Conservation (phyloP, 2,329 filamentous ascomycete genomes). For the Penicillium olsonii region DNA sequence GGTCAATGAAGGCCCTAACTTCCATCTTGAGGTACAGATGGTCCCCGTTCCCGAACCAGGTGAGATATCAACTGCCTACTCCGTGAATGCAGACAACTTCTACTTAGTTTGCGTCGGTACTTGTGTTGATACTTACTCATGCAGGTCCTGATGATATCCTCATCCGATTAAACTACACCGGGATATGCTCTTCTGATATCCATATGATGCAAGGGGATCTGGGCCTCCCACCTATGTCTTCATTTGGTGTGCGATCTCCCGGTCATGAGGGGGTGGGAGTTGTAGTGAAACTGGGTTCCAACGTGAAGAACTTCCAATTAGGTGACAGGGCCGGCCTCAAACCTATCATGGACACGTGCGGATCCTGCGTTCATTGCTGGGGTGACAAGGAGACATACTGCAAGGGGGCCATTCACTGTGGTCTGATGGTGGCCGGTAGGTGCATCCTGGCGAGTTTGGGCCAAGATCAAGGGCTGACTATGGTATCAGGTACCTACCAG, state of each 20-base stretch:
- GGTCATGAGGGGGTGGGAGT: conserved; percentile 61
- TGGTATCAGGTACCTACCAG: conserved; percentile 56
- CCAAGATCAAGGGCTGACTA: background rate
- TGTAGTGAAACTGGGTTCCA: conserved; percentile 57
- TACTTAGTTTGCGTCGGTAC: background rate
- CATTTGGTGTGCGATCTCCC: conserved; percentile 47
- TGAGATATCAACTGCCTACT: conserved; percentile 19
- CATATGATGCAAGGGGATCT: conserved; percentile 61
- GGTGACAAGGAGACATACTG: conserved; percentile 55
- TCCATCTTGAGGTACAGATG: conserved; percentile 49
- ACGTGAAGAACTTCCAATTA: conserved; percentile 55
- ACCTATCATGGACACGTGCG: conserved; percentile 55
- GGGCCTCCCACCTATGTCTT: conserved; percentile 49
- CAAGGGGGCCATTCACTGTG: conserved; percentile 25
- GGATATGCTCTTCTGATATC: conserved; percentile 60
- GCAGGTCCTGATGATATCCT: conserved; percentile 57
- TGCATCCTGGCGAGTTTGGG: conserved; percentile 1
- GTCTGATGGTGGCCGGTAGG: conserved; percentile 47
- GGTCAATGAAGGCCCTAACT: conserved; percentile 53
- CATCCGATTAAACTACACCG: conserved; percentile 59
- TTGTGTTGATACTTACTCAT: background rate
- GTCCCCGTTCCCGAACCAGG: conserved; percentile 53
- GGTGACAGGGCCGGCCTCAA: conserved; percentile 58
- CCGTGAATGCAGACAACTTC: too few species aligned
- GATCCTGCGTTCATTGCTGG: conserved; percentile 54